These are phyloP conservation scores for Wickerhamiella allomyrinae DNA, from an alignment of 805 yeast genomes.

Conservation along the genomic window DNA sequence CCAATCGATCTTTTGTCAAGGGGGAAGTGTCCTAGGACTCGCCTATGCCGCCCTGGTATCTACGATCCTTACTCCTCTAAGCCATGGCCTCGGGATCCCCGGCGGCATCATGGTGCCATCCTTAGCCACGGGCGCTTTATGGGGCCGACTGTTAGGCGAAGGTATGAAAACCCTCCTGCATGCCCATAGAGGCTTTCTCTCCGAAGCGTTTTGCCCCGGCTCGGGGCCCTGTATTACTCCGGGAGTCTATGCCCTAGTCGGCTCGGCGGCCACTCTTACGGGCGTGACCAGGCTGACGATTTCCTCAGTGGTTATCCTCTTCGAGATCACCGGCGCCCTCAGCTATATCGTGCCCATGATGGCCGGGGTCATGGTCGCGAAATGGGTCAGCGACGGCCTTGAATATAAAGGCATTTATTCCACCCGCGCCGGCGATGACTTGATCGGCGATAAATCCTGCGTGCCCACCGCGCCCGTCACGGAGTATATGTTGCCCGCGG, in stretches of 20 bases:
- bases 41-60: constrained; percentile 35
- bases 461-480: constrained; percentile 6
- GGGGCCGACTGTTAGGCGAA: constrained; percentile 78
- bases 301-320: constrained; percentile 63
- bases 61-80: constrained; percentile 45
- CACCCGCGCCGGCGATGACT: constrained; percentile 29
- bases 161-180: constrained; percentile 59
- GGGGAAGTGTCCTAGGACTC: constrained; percentile 18
- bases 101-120: constrained; percentile 98
- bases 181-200: constrained; percentile 12
- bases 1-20: constrained; percentile 9
- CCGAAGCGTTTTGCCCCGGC: constrained; percentile 26
- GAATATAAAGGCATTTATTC: constrained; percentile 50
- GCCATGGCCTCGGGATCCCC: constrained; percentile 63
- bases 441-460: constrained; percentile 3
- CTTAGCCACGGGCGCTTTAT: constrained; percentile 91
- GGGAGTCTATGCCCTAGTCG: constrained; percentile 78
- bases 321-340: constrained; percentile 77
- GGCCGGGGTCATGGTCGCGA: constrained; percentile 65
- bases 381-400: constrained; percentile 54
- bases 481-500: constrained; percentile 5
- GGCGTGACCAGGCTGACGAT: constrained; percentile 73
- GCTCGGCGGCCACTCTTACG: constrained; percentile 70
- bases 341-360: constrained; percentile 73
- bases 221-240: constrained; percentile 51